Conservation (phyloP, 1,284 basidiomycete genomes). For the Ganoderma sinense region DNA sequence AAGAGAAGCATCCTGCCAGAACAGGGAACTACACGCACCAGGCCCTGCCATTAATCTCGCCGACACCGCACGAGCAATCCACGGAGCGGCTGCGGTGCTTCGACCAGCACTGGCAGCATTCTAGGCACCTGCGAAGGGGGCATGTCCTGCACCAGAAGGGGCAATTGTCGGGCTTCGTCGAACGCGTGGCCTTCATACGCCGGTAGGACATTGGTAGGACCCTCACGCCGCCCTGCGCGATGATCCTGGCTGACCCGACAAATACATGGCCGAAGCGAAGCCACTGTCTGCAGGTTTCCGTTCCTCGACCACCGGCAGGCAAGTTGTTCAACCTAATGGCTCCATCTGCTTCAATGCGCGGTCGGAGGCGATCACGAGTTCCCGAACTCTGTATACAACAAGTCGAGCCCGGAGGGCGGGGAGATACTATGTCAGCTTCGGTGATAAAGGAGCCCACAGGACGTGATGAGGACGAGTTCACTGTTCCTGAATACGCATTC, state of each 20-base stretch:
- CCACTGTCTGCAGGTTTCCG: not conserved
- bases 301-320: not conserved
- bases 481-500: not conserved
- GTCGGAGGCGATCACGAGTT: not conserved
- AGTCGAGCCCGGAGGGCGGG: not conserved
- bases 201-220: not conserved
- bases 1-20: slow-evolving; percentile 1
- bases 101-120: not conserved
- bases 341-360: not conserved
- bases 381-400: not conserved
- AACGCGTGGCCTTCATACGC: not conserved
- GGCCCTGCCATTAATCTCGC: not conserved
- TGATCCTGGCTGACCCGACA: not conserved
- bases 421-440: not conserved
- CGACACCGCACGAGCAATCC: not conserved
- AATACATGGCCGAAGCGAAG: not conserved
- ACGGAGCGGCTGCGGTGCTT: not conserved
- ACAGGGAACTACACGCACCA: not conserved
- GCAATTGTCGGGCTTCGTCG: not conserved
- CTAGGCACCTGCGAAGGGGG: not conserved
- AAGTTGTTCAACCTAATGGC: not conserved
- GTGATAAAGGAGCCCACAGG: not conserved
- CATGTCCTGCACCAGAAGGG: not conserved
- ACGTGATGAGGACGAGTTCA: slow-evolving; percentile 1
- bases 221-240: not conserved